phyloP scores from a whole-genome alignment of 2,329 filamentous ascomycete species.

The Talaromyces sp. region DNA sequence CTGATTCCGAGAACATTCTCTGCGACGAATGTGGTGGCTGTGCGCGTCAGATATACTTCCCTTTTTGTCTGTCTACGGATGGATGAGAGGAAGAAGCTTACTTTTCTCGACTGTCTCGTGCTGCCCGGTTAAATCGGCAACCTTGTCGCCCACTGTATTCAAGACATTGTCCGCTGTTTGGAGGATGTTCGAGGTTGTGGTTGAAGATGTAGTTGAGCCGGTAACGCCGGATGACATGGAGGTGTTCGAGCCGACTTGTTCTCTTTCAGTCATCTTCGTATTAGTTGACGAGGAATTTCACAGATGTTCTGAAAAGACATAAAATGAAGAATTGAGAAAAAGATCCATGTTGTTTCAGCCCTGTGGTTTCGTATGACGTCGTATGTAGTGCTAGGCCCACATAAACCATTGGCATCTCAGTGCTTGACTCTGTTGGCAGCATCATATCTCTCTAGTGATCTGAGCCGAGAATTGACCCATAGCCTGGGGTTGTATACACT shows the following conservation, averaged over 20 bases:
- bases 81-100: not conserved
- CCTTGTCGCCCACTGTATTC: slow-evolving; percentile 7
- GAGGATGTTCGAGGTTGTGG: not conserved
- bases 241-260: not conserved
- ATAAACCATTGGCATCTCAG: not conserved
- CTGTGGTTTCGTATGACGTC: not conserved
- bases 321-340: not conserved
- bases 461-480: not conserved
- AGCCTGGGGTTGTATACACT: not conserved
- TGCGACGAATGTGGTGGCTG: slow-evolving; percentile 8
- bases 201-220: not conserved
- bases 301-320: not conserved
- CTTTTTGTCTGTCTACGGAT: too few species aligned
- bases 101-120: slow-evolving; percentile 4
- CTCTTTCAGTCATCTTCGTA: not conserved
- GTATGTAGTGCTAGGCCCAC: not conserved
- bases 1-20: slow-evolving; percentile 1
- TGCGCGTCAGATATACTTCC: not conserved
- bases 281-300: not conserved
- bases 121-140: slow-evolving; percentile 8
- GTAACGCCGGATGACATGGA: not conserved
- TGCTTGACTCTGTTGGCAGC: not conserved
- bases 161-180: slow-evolving; percentile 11
- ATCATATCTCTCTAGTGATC: not conserved
- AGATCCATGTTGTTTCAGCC: not conserved